These are phyloP conservation scores for Zizania palustris DNA, from an alignment of 202 grass and related monocot species.

Conservation along the genomic window DNA sequence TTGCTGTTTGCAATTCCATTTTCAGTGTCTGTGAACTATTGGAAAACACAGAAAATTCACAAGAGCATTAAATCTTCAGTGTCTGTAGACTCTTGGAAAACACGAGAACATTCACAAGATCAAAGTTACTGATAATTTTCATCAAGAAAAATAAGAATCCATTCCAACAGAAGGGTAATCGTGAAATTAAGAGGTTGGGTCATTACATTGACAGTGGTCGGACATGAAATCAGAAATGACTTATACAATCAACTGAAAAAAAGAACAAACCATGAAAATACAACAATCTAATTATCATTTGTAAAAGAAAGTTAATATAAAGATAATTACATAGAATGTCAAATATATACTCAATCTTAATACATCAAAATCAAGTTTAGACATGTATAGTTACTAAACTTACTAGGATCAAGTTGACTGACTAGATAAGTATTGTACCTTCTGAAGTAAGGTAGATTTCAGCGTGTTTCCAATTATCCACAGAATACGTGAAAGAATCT, in stretches of 20 bases:
- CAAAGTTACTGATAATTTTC: conserved; percentile 13
- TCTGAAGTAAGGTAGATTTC: conserved; percentile 70
- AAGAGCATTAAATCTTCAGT: background rate
- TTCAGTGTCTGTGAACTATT: background rate
- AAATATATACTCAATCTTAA: background rate
- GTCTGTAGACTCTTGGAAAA: background rate
- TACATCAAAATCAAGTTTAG: conserved; percentile 3
- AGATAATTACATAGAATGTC: background rate
- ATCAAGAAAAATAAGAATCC: conserved; percentile 4
- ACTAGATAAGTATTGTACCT: conserved; percentile 55
- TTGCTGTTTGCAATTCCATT: conserved; percentile 3
- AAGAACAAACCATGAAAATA: conserved; percentile 28
- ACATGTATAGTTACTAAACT: background rate
- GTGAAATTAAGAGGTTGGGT: conserved; percentile 13
- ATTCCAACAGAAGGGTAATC: conserved; percentile 18
- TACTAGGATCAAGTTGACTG: conserved; percentile 17
- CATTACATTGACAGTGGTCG: background rate
- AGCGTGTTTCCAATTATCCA: conserved; percentile 86
- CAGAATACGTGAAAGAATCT: conserved; percentile 73
- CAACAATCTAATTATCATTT: conserved; percentile 6
- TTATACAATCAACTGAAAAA: conserved; percentile 23
- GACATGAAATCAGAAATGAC: conserved; percentile 26
- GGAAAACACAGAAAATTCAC: conserved; percentile 13
- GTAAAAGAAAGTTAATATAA: conserved; percentile 2
- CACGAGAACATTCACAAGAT: conserved; percentile 24